Evolutionary conservation across 140 eudicot genomes (phyloP).

Genomic region (Stevia rebaudiana): DNA sequence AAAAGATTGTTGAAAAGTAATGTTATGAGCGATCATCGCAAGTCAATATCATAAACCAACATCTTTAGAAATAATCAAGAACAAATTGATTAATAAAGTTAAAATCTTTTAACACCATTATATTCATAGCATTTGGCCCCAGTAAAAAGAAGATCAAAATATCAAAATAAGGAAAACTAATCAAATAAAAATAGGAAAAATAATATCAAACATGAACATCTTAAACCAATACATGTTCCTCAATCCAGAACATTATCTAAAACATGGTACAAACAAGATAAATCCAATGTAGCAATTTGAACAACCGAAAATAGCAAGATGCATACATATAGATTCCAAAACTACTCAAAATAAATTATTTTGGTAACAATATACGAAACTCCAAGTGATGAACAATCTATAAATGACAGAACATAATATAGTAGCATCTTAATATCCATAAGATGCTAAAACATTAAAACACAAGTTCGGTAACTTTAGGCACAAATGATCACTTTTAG

Average conservation of each 20-base stretch:
- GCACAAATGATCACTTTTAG: constrained; percentile 12
- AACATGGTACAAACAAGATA: background rate
- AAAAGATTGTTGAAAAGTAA: background rate
- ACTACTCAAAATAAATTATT: background rate
- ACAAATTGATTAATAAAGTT: background rate
- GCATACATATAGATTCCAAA: background rate
- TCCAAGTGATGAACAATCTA: background rate
- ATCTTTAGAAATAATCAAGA: background rate
- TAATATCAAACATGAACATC: background rate
- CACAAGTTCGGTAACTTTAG: constrained; percentile 3
- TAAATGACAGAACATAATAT: background rate
- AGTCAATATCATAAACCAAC: background rate
- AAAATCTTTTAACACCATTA: background rate
- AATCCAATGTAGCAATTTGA: background rate
- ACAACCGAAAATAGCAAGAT: background rate
- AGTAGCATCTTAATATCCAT: constrained; percentile 10
- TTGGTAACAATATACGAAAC: background rate
- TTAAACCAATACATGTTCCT: background rate
- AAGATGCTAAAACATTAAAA: constrained; percentile 3
- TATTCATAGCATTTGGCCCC: background rate
- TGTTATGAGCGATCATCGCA: background rate
- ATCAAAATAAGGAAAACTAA: background rate
- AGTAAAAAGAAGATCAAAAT: background rate
- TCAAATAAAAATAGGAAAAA: background rate
- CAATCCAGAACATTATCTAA: background rate